Evolutionary conservation across 1,284 basidiomycete species (phyloP).

Genomic region (Porodaedalea pini): DNA sequence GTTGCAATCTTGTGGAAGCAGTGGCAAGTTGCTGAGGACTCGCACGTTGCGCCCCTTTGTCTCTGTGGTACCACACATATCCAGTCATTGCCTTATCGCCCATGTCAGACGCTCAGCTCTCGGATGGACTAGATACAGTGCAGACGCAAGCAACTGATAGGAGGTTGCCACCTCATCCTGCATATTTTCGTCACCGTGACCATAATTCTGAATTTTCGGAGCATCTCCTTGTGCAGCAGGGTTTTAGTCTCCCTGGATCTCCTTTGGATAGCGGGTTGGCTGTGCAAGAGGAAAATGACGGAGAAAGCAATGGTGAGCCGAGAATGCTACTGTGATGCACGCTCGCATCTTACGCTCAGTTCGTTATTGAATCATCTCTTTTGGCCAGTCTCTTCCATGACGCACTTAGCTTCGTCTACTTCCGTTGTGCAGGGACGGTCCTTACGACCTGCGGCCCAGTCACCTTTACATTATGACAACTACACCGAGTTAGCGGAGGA

Average conservation of each 20-base stretch:
- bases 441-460: background rate
- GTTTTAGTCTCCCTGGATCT: too few relatives aligned
- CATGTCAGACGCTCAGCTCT: background rate
- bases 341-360: too few relatives aligned
- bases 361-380: too few relatives aligned
- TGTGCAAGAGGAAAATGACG: too few relatives aligned
- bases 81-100: background rate
- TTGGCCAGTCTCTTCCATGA: background rate
- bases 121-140: background rate
- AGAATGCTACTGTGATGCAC: too few relatives aligned
- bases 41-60: too few relatives aligned
- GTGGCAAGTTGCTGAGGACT: too few relatives aligned
- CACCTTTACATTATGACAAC: background rate
- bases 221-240: too few relatives aligned
- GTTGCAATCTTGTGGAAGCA: too few relatives aligned
- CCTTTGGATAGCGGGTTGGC: too few relatives aligned
- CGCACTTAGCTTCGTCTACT: background rate
- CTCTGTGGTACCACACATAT: too few relatives aligned
- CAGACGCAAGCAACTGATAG: background rate
- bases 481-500: background rate
- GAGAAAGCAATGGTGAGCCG: too few relatives aligned
- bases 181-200: background rate
- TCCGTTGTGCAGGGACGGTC: background rate
- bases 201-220: background rate
- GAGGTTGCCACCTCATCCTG: slow-evolving; percentile 4